These are phyloP conservation scores for Castanospermum australe DNA, from an alignment of 306 rosid species.

Conservation along the genomic window DNA sequence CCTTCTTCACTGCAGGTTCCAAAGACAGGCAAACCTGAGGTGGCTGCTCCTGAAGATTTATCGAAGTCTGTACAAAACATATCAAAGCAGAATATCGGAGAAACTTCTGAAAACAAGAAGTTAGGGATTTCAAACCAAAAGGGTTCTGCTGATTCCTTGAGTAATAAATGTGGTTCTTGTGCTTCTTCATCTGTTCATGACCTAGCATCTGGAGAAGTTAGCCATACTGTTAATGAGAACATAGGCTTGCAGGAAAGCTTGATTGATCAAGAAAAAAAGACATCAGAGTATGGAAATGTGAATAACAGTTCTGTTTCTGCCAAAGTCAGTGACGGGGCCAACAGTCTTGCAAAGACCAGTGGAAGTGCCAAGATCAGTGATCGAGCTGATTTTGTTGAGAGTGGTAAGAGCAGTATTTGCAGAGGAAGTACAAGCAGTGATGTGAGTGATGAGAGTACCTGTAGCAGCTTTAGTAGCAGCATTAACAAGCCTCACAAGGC, in stretches of 20 bases:
- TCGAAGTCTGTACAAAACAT: conserved; percentile 40
- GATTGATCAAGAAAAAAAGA: conserved; percentile 74
- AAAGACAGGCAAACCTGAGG: conserved; percentile 45
- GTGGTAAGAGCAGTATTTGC: conserved; percentile 95
- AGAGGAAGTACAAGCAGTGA: conserved; percentile 99
- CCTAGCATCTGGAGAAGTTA: conserved; percentile 46
- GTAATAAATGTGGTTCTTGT: conserved; percentile 49
- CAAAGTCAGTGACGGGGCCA: conserved; percentile 83
- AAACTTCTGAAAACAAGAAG: conserved; percentile 49
- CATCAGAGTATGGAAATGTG: conserved; percentile 76
- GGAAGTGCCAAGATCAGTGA: conserved; percentile 94
- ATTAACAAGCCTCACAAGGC: conserved; percentile 95
- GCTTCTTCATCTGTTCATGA: conserved; percentile 51
- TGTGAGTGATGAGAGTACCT: conserved; percentile 92
- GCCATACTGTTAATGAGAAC: conserved; percentile 47
- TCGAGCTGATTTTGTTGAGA: conserved; percentile 81
- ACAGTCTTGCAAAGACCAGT: conserved; percentile 85
- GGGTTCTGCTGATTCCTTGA: conserved; percentile 55
- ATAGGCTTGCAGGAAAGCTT: conserved; percentile 61
- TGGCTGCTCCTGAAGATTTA: conserved; percentile 35
- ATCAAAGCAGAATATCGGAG: conserved; percentile 48
- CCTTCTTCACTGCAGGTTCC: conserved; percentile 39
- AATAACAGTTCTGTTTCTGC: conserved; percentile 81
- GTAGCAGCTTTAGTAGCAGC: conserved; percentile 94
- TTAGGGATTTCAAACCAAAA: conserved; percentile 38